Evolutionary conservation across 2,329 filamentous ascomycete genomes (phyloP), one percentile per base, ranked within the genome.

Genomic region (Colletotrichum chlorophyti): DNA sequence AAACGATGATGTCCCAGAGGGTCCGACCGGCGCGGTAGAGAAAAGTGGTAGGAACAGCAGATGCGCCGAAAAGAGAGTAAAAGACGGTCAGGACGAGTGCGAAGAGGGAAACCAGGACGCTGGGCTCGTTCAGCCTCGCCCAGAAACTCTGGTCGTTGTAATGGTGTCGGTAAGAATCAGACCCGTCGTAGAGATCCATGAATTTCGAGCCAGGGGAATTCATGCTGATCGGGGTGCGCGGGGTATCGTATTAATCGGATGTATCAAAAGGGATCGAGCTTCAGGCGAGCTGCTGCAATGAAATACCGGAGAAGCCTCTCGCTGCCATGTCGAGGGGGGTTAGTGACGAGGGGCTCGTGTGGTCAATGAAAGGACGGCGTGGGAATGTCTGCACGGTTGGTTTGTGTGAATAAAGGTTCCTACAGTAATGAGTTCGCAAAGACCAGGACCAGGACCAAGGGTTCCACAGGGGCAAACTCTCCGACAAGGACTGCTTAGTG

Each of bases 1-100:
- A 78, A 52, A 91, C 81, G 26, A 89, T 60, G 23, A 71, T 70
- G 72, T 89, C 83, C 87, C 88, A 91, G 32, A 86, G 67, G 49
- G 86, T 69, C 64, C 80, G 75, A 55, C 64, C 66, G 12, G 71
- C 37, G 17, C 69, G 60, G 42, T 61, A 64, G 37, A 70, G 41
- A 5, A 66, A 62, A 11, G 64, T 66, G 35, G 69, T 65, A 7
- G 74, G 53, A 5, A 72, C 66, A 15, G 67, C 60, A 11, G 74
- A 67, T 11, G 72, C 67, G 61, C 68, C 69, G 67, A 72, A 70
- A 24, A 69, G 49, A 48, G 71, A 73, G 68, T 72, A 68, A n/a
- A 69, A 37, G 41, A 75, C 58, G 35, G 74, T 71, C 34, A 70
- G 55, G 46, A 69, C 38, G 26, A 77, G 59, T 35, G 75, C 64